A percentile compares a stretch with the other conserved stretches of the same genome.
These are phyloP conservation scores for Tolypocladium cylindrosporum DNA, from an alignment of 2,329 filamentous ascomycete genomes.

Conservation along the genomic window DNA sequence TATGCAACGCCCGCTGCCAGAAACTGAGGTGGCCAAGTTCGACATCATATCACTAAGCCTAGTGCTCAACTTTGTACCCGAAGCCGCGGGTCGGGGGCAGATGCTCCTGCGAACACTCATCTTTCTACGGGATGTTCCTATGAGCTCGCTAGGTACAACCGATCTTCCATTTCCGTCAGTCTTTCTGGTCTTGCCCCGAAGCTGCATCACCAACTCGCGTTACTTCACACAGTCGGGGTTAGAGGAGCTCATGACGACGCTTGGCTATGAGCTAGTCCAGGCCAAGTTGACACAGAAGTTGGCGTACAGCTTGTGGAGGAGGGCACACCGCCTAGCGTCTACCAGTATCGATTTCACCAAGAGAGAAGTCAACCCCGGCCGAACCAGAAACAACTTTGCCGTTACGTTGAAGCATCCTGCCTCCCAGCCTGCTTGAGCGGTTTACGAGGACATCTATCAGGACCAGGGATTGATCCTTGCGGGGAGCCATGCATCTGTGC, in stretches of 20 bases:
- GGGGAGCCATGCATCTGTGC: neutral
- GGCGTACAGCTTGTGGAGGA: slow-evolving; percentile 79
- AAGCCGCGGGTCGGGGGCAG: slow-evolving; percentile 61
- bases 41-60: slow-evolving; percentile 87
- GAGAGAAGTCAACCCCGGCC: slow-evolving; percentile 65
- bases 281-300: slow-evolving; percentile 74
- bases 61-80: slow-evolving; percentile 89
- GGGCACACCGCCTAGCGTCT: slow-evolving; percentile 15
- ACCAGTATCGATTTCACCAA: slow-evolving; percentile 37
- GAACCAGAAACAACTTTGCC: slow-evolving; percentile 80
- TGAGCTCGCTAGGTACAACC: slow-evolving; percentile 8
- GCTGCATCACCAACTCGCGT: slow-evolving; percentile 82
- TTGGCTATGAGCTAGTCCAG: slow-evolving; percentile 60
- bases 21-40: slow-evolving; percentile 53
- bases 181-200: slow-evolving; percentile 82
- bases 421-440: neutral
- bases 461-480: neutral
- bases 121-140: slow-evolving; percentile 45
- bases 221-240: slow-evolving; percentile 71
- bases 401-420: slow-evolving; percentile 46
- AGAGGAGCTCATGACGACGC: slow-evolving; percentile 59
- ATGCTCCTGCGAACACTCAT: slow-evolving; percentile 72
- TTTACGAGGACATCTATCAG: neutral
- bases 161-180: slow-evolving; percentile 51
- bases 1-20: slow-evolving; percentile 74